Evolutionary conservation across 805 yeast genomes (phyloP), one percentile per base, ranked within the genome.

Genomic region (Isabelozyma pseudorhagii): DNA sequence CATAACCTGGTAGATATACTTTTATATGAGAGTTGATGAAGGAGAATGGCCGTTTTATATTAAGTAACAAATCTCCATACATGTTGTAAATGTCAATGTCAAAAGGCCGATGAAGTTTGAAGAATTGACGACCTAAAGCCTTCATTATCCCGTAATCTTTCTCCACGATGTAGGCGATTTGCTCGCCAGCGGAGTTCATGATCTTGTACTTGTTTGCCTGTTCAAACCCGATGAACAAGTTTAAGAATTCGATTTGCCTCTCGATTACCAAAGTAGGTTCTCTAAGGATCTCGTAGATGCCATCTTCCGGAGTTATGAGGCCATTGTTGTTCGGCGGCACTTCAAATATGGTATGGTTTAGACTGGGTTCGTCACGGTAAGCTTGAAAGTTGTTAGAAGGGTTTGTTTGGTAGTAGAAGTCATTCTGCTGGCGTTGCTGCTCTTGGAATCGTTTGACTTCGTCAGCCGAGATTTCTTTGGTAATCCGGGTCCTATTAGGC

Each of bases 211-310:
- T 72, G 63, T 92, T 93, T 1, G 94, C 89, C 69, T 94, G 98
- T 64, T 93, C 98, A 59, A 88, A 89, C 1, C 97, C 97, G 10
- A 92, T 62, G 47, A 91, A 78, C 14, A 94, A 75, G 61, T 90
- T 92, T 90, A 90, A 85, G 72, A 85, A 78, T 69, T 94, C 98
- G 21, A 94, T 74, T 61, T 89, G 87, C 50, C 99, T 78, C 61
- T 93, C 97, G 43, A 94, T 82, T 0, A 93, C 90, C 17, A 93
- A 66, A 4, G 93, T 87, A 1, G 97, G 97, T 58, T 89, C 89
- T 40, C 78, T 78, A 40, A 93, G 68, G 5, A 92, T 71, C 41
- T 76, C 72, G 28, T 82, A 78, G 18, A 87, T 76, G 0, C 87
- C 84, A 61, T 87, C 90, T 9, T 75, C 65, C 5, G 72, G 71